Conservation (phyloP, 2,329 filamentous ascomycete species). For the Colletotrichum limetticola region DNA sequence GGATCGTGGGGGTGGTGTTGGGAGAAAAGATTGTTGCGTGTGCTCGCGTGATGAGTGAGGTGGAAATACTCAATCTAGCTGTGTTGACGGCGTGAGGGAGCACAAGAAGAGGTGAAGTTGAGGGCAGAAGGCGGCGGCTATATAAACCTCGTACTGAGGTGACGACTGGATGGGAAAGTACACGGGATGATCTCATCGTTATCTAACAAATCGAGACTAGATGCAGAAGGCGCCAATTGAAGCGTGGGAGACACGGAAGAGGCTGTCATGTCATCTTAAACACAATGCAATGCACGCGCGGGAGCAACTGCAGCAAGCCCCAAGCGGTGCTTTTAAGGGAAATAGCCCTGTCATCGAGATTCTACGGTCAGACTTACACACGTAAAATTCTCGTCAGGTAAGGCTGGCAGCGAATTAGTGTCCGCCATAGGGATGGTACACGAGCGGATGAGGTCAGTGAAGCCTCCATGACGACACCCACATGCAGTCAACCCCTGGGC, state of each 20-base stretch:
- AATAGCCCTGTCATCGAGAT: not conserved
- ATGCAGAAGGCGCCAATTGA: not conserved
- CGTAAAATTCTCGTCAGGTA: not conserved
- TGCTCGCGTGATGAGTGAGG: not conserved
- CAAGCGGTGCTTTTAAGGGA: not conserved
- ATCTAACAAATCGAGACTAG: not conserved
- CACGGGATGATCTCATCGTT: slow-evolving; percentile 26
- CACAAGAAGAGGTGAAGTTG: not conserved
- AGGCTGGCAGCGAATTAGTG: slow-evolving; percentile 2
- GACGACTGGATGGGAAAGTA: not conserved
- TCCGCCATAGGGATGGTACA: not conserved
- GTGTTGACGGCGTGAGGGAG: not conserved
- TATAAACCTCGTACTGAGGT: slow-evolving; percentile 11
- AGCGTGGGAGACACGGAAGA: not conserved
- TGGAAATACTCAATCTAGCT: not conserved
- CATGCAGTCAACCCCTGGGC: not conserved
- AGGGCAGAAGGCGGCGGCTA: slow-evolving; percentile 1
- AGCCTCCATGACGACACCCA: slow-evolving; percentile 30
- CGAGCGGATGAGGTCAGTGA: slow-evolving; percentile 33
- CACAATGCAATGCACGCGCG: not conserved
- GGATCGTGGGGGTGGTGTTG: not conserved
- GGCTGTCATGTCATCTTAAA: not conserved
- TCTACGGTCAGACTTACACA: not conserved
- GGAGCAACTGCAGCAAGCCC: not conserved
- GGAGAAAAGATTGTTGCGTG: no score